A percentile compares a stretch with the other conserved stretches of the same genome.
Evolutionary conservation across 306 rosid genomes (phyloP).

Genomic region (Cyclanthera cordifolia): DNA sequence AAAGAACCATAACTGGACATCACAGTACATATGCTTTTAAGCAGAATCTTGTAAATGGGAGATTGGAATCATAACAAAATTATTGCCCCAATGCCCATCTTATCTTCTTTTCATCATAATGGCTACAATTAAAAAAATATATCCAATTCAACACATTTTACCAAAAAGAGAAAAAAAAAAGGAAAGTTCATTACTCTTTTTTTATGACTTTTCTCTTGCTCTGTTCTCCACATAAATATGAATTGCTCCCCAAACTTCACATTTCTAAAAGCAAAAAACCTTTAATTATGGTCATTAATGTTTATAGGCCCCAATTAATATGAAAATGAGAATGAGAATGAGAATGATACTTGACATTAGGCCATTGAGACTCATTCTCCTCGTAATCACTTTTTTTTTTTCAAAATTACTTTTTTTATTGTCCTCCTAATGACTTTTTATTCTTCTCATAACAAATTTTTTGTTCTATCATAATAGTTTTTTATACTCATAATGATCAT

Average conservation of each 20-base stretch:
- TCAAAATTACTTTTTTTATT: no score
- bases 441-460: no score
- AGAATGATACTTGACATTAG: no score
- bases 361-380: no score
- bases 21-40: not conserved
- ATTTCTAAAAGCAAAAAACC: not conserved
- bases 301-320: no score
- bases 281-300: no score
- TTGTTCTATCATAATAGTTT: no score
- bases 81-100: not conserved
- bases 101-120: constrained; percentile 1
- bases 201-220: not conserved
- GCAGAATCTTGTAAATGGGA: not conserved
- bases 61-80: constrained; percentile 2
- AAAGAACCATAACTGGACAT: not conserved
- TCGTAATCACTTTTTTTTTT: no score
- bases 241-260: not conserved
- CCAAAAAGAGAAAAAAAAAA: not conserved
- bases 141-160: not conserved
- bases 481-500: no score
- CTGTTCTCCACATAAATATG: not conserved
- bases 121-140: not conserved
- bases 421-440: no score
- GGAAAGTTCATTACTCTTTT: not conserved
- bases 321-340: no score